Percentiles rank a stretch among this genome's conserved stretches.
phyloP scores from a whole-genome alignment of 371 early-diverging fungal genomes.

The Actinomortierella wolfii region DNA sequence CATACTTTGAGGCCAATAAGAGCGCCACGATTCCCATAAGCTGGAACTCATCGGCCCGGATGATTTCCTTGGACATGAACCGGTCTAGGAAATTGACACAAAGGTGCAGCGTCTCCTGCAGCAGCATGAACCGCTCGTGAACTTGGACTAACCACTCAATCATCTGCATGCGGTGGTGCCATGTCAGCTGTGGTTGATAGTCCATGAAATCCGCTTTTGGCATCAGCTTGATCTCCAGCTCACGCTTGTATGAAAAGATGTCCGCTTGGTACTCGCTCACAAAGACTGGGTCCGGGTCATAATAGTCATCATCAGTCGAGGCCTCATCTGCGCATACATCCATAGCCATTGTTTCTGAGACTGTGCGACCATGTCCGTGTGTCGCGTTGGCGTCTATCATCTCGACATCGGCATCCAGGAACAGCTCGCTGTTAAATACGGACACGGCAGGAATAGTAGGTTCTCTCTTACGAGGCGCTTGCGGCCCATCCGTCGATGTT shows the following conservation, averaged over 20 bases:
- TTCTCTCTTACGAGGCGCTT: background rate
- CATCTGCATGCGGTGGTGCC: slow-evolving; percentile 82
- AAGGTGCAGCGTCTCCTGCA: slow-evolving; percentile 90
- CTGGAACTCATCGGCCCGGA: slow-evolving; percentile 81
- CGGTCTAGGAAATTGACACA: slow-evolving; percentile 88
- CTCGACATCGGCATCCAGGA: slow-evolving; percentile 1
- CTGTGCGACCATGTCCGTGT: background rate
- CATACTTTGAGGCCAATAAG: slow-evolving; percentile 89
- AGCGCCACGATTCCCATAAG: slow-evolving; percentile 85
- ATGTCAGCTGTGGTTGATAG: slow-evolving; percentile 75
- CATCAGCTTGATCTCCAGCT: slow-evolving; percentile 65
- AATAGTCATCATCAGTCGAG: background rate
- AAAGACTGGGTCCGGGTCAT: slow-evolving; percentile 21
- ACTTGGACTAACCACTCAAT: slow-evolving; percentile 81
- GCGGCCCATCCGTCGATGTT: too few species aligned
- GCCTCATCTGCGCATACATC: slow-evolving; percentile 13
- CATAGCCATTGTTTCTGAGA: background rate
- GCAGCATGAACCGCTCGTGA: slow-evolving; percentile 78
- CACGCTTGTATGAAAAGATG: slow-evolving; percentile 74
- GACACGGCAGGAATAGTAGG: slow-evolving; percentile 21
- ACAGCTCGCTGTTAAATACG: slow-evolving; percentile 5
- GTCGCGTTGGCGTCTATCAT: slow-evolving; percentile 4
- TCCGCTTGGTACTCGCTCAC: slow-evolving; percentile 79
- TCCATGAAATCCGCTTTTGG: slow-evolving; percentile 80
- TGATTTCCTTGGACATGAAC: slow-evolving; percentile 76